phyloP scores from a whole-genome alignment of 192 early-diverging fungal genomes.

The Pilaira anomala region DNA sequence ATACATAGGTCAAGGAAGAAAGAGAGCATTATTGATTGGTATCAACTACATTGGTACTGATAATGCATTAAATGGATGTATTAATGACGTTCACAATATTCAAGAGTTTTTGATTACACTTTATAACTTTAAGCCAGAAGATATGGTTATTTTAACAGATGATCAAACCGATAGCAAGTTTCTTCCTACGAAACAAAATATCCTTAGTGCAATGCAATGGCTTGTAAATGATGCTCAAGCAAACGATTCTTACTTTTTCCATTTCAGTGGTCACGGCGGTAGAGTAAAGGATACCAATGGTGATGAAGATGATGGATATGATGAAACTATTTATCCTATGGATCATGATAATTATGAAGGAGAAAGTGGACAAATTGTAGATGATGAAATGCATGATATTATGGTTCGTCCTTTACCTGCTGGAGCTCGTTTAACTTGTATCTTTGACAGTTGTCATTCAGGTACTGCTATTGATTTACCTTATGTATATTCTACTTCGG shows the following conservation, averaged over 20 bases:
- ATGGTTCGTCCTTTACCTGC: constrained; percentile 65
- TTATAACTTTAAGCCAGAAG: constrained; percentile 60
- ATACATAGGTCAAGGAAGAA: constrained; percentile 52
- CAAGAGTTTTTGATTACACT: constrained; percentile 63
- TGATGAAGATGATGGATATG: constrained; percentile 75
- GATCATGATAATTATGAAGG: constrained; percentile 51
- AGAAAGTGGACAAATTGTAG: constrained; percentile 60
- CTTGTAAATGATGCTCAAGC: constrained; percentile 69
- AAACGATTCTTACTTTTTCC: constrained; percentile 80
- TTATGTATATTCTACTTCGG: constrained; percentile 71
- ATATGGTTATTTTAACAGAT: constrained; percentile 77
- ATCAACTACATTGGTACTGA: constrained; percentile 82
- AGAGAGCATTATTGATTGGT: constrained; percentile 85
- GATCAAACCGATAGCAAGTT: constrained; percentile 60
- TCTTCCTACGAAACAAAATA: constrained; percentile 74
- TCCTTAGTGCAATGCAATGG: constrained; percentile 74
- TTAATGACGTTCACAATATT: constrained; percentile 82
- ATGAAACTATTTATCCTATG: constrained; percentile 74
- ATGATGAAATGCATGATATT: constrained; percentile 73
- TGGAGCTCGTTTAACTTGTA: constrained; percentile 71
- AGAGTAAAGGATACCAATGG: constrained; percentile 52
- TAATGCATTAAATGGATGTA: constrained; percentile 68
- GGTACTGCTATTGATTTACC: constrained; percentile 80
- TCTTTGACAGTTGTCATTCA: constrained; percentile 85
- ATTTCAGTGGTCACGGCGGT: constrained; percentile 77